These are phyloP conservation scores for Carpinus fangiana DNA, from an alignment of 306 rosid genomes.

Conservation along the genomic window DNA sequence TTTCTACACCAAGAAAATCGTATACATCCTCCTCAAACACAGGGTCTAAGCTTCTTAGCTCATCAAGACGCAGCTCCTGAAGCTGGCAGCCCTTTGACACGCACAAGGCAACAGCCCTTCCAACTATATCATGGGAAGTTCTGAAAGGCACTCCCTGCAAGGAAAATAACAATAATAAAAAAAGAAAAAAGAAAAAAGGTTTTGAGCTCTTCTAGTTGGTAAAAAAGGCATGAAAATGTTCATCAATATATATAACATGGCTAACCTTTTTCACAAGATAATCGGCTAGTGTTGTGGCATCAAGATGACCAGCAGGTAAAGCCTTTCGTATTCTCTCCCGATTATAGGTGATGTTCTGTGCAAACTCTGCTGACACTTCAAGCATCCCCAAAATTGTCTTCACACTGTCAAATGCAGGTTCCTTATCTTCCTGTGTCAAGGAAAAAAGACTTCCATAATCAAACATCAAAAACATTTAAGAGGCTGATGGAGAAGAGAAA, in stretches of 20 bases:
- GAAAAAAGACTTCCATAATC: conserved; percentile 9
- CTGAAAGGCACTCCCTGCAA: conserved; percentile 88
- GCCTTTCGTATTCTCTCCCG: conserved; percentile 73
- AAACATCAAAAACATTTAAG: conserved; percentile 4
- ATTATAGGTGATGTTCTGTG: conserved; percentile 75
- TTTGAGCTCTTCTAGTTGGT: neutral
- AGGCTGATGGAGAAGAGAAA: neutral
- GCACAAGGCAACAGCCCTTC: conserved; percentile 79
- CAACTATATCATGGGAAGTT: conserved; percentile 91
- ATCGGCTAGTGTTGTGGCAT: conserved; percentile 99
- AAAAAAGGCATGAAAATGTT: conserved; percentile 3
- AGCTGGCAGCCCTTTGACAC: conserved; percentile 67
- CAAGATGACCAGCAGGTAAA: conserved; percentile 96
- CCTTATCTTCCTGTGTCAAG: conserved; percentile 85
- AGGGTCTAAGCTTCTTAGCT: conserved; percentile 59
- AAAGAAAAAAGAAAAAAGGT: neutral
- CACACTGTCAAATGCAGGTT: conserved; percentile 91
- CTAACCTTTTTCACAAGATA: conserved; percentile 92
- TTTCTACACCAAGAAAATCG: conserved; percentile 84
- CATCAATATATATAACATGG: neutral
- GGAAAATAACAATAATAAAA: conserved; percentile 10
- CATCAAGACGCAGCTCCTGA: conserved; percentile 65
- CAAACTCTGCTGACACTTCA: conserved; percentile 92
- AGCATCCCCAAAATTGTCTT: conserved; percentile 95
- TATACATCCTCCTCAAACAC: conserved; percentile 77